These are phyloP conservation scores for Orbilia javanica DNA, from an alignment of 2,329 filamentous ascomycete genomes.

Conservation along the genomic window DNA sequence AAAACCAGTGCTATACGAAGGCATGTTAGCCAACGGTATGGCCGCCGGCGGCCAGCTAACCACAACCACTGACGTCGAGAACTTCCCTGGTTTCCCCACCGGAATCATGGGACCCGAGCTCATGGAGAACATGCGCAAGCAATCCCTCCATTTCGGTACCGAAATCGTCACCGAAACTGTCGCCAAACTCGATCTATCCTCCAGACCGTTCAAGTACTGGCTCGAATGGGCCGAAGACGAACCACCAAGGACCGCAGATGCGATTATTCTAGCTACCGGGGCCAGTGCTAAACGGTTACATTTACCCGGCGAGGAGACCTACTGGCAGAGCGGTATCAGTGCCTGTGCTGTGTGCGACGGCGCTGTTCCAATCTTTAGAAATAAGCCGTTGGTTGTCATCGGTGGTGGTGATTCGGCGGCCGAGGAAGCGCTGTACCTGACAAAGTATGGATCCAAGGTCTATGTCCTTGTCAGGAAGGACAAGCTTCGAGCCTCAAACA, in stretches of 20 bases:
- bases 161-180: conserved; percentile 94
- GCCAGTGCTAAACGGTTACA: conserved; percentile 87
- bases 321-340: conserved; percentile 97
- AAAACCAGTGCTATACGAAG: conserved; percentile 95
- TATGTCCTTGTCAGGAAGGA: conserved; percentile 92
- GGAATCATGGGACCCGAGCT: conserved; percentile 87
- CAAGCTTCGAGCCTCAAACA: conserved; percentile 85
- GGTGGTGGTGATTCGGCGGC: conserved; percentile 96
- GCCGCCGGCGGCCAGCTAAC: conserved; percentile 96
- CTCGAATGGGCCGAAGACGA: conserved; percentile 87
- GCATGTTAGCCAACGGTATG: conserved; percentile 96
- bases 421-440: conserved; percentile 96
- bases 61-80: conserved; percentile 98
- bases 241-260: conserved; percentile 85
- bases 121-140: conserved; percentile 95
- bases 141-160: conserved; percentile 92
- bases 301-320: conserved; percentile 89
- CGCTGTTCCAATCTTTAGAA: conserved; percentile 95
- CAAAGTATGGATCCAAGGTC: conserved; percentile 96
- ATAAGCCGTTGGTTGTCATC: conserved; percentile 95
- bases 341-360: conserved; percentile 98
- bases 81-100: conserved; percentile 94
- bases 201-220: conserved; percentile 91
- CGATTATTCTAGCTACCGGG: conserved; percentile 93
- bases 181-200: conserved; percentile 83